A percentile compares a stretch with the other conserved stretches of the same genome.
phyloP scores from a whole-genome alignment of 2,329 filamentous ascomycete genomes.

The Endoconidiophora laricicola region DNA sequence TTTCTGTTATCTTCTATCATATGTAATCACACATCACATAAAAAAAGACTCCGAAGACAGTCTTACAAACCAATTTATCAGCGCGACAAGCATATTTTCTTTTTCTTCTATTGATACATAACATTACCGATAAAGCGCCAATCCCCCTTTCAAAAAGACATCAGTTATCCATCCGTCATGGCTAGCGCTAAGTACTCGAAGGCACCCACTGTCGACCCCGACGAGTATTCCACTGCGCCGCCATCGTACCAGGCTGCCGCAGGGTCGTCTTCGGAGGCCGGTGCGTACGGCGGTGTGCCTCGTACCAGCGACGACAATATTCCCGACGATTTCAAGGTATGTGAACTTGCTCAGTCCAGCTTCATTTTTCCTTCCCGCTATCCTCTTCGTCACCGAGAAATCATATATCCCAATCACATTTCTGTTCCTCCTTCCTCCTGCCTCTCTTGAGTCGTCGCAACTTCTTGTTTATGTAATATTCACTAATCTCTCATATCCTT shows the following conservation, averaged over 20 bases:
- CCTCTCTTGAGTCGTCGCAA: background rate
- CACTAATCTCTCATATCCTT: slow-evolving; percentile 4
- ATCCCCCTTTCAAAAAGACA: no score
- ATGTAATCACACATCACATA: no score
- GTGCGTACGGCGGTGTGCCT: slow-evolving; percentile 42
- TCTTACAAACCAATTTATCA: no score
- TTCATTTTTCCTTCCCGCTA: background rate
- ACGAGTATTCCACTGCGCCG: slow-evolving; percentile 66
- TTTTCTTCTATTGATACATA: no score
- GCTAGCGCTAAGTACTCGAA: slow-evolving; percentile 66
- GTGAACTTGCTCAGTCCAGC: background rate
- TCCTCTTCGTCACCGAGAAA: background rate
- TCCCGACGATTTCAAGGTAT: slow-evolving; percentile 90
- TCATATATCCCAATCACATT: background rate
- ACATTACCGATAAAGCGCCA: no score
- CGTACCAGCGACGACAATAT: slow-evolving; percentile 77
- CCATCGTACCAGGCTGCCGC: slow-evolving; percentile 52
- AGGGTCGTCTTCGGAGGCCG: slow-evolving; percentile 35
- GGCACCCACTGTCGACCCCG: slow-evolving; percentile 72
- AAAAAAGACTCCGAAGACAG: no score
- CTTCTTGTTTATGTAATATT: background rate
- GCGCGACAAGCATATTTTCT: no score
- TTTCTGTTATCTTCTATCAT: no score
- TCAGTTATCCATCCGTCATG: slow-evolving; percentile 30
- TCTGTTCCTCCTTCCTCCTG: background rate